Evolutionary conservation across 768 basidiomycete genomes (phyloP).

Genomic region (Leccinum pellstonianum): DNA sequence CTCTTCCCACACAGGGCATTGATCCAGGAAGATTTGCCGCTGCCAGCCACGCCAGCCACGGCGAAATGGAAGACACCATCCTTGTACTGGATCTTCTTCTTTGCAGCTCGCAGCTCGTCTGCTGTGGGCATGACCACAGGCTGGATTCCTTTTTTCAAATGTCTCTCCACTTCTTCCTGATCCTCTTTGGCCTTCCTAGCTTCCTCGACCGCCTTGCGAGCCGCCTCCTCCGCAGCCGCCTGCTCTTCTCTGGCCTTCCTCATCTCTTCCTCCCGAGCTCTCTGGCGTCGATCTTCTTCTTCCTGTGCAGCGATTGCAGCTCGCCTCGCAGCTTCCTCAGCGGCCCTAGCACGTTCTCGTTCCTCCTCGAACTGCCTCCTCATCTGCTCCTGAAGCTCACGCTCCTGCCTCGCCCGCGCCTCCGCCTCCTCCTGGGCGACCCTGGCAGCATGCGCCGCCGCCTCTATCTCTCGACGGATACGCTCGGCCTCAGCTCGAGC

Average conservation of each 20-base stretch:
- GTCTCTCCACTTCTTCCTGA: constrained; percentile 22
- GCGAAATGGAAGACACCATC: constrained; percentile 33
- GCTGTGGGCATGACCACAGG: constrained; percentile 31
- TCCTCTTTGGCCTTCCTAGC: constrained; percentile 23
- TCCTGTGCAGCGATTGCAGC: constrained; percentile 25
- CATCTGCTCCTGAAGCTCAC: constrained; percentile 18
- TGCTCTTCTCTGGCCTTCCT: constrained; percentile 15
- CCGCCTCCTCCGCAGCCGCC: constrained; percentile 26
- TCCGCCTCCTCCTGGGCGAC: constrained; percentile 25
- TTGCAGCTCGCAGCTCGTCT: constrained; percentile 26
- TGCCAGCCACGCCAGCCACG: constrained; percentile 31
- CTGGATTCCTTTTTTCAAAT: constrained; percentile 28
- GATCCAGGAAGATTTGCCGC: constrained; percentile 33
- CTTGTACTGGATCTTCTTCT: constrained; percentile 26
- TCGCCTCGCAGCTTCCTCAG: constrained; percentile 24
- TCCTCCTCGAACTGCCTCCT: constrained; percentile 23
- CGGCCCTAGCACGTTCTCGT: constrained; percentile 14
- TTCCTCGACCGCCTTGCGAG: constrained; percentile 22
- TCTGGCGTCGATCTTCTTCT: constrained; percentile 25
- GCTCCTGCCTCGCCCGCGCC: constrained; percentile 26
- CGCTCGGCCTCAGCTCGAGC: constrained; percentile 27
- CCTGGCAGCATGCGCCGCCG: constrained; percentile 24
- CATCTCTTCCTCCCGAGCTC: constrained; percentile 21
- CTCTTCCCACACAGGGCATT: constrained; percentile 34
- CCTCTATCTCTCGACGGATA: constrained; percentile 20